These are phyloP conservation scores for Vairimorpha necatrix DNA, from an alignment of 371 early-diverging fungal species.

Conservation along the genomic window DNA sequence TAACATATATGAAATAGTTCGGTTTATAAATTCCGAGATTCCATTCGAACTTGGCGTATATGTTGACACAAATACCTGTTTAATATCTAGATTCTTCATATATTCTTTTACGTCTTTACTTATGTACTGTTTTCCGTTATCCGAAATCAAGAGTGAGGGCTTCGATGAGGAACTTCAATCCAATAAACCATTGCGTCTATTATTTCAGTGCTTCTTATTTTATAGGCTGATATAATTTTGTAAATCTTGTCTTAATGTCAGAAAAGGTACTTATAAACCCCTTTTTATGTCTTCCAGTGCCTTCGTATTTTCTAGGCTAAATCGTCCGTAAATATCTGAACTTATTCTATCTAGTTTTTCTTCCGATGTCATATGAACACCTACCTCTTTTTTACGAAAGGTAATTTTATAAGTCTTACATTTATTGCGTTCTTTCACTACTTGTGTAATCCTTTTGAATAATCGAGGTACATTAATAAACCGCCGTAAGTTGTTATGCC, in stretches of 20 bases:
- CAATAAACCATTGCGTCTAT: neutral
- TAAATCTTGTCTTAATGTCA: constrained; percentile 9
- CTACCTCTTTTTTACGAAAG: neutral
- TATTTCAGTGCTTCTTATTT: neutral
- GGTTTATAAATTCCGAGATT: neutral
- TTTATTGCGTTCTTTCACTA: neutral
- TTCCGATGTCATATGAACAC: neutral
- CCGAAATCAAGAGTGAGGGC: constrained; percentile 7
- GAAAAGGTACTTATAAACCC: neutral
- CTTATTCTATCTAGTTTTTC: neutral
- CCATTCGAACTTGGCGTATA: neutral
- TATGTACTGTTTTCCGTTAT: constrained; percentile 23
- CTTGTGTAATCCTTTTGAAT: neutral
- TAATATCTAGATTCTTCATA: neutral
- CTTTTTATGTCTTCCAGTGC: neutral
- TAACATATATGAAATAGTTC: neutral
- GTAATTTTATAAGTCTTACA: neutral
- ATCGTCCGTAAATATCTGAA: constrained; percentile 9
- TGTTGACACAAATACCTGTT: neutral
- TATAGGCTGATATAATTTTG: neutral
- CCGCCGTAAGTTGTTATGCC: neutral
- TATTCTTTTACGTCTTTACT: constrained; percentile 16
- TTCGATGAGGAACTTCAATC: neutral
- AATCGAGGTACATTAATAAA: neutral
- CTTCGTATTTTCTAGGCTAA: neutral